These are phyloP conservation scores for Fusarium buxicola DNA, from an alignment of 2,329 filamentous ascomycete species.

Conservation along the genomic window DNA sequence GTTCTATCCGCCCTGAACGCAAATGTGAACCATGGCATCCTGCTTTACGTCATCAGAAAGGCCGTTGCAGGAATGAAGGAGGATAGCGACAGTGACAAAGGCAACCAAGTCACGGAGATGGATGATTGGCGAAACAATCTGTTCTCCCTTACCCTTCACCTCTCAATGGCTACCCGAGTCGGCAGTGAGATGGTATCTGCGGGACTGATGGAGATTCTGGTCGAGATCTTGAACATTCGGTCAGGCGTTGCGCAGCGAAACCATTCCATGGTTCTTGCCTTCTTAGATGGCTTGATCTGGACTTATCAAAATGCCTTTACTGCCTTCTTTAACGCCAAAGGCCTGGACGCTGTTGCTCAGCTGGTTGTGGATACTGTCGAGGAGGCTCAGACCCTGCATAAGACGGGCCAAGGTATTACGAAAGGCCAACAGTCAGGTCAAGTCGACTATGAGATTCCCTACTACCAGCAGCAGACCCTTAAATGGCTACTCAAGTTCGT, in stretches of 20 bases:
- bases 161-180: conserved; percentile 79
- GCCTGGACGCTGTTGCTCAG: conserved; percentile 90
- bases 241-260: conserved; percentile 85
- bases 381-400: conserved; percentile 73
- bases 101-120: conserved; percentile 71
- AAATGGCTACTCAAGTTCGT: conserved; percentile 97
- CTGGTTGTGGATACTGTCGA: conserved; percentile 84
- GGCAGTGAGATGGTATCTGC: conserved; percentile 88
- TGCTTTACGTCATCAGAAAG: conserved; percentile 93
- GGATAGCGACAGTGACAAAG: conserved; percentile 63
- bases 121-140: conserved; percentile 93
- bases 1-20: conserved; percentile 92
- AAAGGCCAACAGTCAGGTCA: conserved; percentile 77
- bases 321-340: conserved; percentile 82
- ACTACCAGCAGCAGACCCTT: conserved; percentile 91
- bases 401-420: conserved; percentile 77
- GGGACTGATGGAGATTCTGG: conserved; percentile 88
- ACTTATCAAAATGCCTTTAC: conserved; percentile 86
- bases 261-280: conserved; percentile 85
- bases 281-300: conserved; percentile 90
- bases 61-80: conserved; percentile 83
- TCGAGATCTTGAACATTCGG: conserved; percentile 87
- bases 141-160: conserved; percentile 86
- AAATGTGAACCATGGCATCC: conserved; percentile 94
- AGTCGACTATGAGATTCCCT: conserved; percentile 94